A percentile compares a stretch with the other conserved stretches of the same genome.
phyloP scores from a whole-genome alignment of 495 filamentous ascomycete genomes.

The Penicillium macrosclerotiorum region DNA sequence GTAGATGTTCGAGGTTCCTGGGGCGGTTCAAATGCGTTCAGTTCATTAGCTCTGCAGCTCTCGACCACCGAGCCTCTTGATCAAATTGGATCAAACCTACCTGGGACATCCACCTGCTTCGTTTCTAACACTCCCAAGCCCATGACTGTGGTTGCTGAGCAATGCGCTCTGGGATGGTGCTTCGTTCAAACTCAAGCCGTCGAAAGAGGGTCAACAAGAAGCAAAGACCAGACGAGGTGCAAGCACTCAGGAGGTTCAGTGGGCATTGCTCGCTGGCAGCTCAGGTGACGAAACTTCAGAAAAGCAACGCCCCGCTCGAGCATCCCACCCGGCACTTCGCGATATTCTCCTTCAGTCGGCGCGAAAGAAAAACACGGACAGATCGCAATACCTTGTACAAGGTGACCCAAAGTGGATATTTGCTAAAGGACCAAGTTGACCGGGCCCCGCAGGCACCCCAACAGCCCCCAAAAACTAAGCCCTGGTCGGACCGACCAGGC shows the following conservation, averaged over 20 bases:
- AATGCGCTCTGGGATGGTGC: not conserved
- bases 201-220: not conserved
- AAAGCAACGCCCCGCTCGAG: no score
- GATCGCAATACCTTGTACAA: no score
- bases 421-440: no score
- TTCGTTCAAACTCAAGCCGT: not conserved
- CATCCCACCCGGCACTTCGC: no score
- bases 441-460: no score
- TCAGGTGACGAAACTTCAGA: no score
- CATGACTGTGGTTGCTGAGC: slow-evolving; percentile 49
- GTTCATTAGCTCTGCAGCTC: not conserved
- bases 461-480: no score
- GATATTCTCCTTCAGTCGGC: no score
- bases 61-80: not conserved
- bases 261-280: no score
- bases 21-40: not conserved
- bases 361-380: no score
- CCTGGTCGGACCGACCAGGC: not conserved
- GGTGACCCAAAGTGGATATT: not conserved
- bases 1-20: slow-evolving; percentile 65
- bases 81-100: no score
- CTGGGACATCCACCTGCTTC: slow-evolving; percentile 66
- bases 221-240: not conserved
- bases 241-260: no score
- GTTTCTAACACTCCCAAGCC: slow-evolving; percentile 74